phyloP scores from a whole-genome alignment of 441 rosid species.

The Mallotus japonicus region DNA sequence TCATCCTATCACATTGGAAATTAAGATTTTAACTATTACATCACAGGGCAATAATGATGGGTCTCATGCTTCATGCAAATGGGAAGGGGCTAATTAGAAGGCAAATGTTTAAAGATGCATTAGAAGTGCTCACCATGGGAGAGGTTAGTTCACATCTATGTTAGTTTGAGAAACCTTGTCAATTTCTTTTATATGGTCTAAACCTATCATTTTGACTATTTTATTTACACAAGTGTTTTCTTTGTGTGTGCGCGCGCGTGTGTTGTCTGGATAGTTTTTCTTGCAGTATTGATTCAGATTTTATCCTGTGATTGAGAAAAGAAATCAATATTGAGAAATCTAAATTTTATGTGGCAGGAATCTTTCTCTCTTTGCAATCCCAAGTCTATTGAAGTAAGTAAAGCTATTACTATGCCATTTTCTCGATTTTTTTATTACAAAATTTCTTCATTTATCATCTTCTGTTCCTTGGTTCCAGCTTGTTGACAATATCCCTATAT shows the following conservation, averaged over 20 bases:
- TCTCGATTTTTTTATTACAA: neutral
- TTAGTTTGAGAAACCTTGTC: neutral
- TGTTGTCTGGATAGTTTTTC: neutral
- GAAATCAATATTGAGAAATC: conserved; percentile 12
- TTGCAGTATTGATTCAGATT: neutral
- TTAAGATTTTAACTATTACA: conserved; percentile 12
- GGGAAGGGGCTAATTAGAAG: conserved; percentile 60
- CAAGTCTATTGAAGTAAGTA: conserved; percentile 66
- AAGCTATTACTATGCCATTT: conserved; percentile 14
- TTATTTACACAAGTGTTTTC: neutral
- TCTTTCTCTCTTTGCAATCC: conserved; percentile 81
- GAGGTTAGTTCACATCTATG: conserved; percentile 50
- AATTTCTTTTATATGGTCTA: neutral
- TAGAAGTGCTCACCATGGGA: conserved; percentile 84
- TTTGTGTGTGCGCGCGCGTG: too few species aligned
- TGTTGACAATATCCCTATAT: conserved; percentile 76
- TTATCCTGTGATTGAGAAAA: neutral
- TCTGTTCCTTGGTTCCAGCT: conserved; percentile 45
- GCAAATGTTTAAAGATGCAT: conserved; percentile 63
- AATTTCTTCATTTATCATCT: neutral
- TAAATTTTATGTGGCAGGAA: conserved; percentile 45
- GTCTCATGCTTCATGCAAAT: conserved; percentile 78
- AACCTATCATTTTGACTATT: neutral
- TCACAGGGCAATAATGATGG: conserved; percentile 77
- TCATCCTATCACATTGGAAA: conserved; percentile 2